Evolutionary conservation across 2,329 filamentous ascomycete species (phyloP), one percentile per base, ranked within the genome.

Genomic region (Penicillium sp.): DNA sequence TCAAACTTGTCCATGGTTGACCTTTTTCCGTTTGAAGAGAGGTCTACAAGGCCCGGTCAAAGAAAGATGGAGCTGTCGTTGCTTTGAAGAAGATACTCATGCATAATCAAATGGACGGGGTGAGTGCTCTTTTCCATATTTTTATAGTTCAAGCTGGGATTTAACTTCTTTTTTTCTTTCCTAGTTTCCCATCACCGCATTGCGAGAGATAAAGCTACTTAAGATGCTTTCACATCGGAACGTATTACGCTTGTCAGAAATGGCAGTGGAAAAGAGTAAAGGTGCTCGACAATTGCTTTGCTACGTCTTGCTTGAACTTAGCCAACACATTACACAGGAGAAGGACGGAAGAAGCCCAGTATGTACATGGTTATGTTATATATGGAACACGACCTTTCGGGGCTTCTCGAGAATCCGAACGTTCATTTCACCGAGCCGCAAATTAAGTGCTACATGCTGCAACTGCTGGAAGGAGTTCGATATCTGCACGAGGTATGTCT

Each of bases 281-380:
- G 79, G 84, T 85, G 71, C 64, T 77, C 5, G 70, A 57, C 26
- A 58, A 47, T 45, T 55, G 11, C 23, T 49, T 52, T 51, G 11
- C 23, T 49, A 53, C 51, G 47, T 35, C 43, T 46, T 16, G 54
- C 38, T 43, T 28, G 45, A 26, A 30, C 40, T 35, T 24, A 30
- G 46, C 63, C 71, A 46, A 70, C 61, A 54, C 26, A 35, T 21
- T 43, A 21, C 21, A 56, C 66, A 87, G 85, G 83, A 65, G 89
- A 93, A 70, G 90, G 90, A 73, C 83, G 87, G 64, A 91, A 90
- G 73, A 83, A 77, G 75, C 80, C 72, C 67, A 92, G 92, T 64
- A 91, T 99, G 80, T 97, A 97, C 76, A 99, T 99, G 94, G 93
- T 96, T 52, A 97, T 88, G 46, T 94, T 93, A 6, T 99, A 99